Percentiles rank a stretch among this genome's conserved stretches.
These are phyloP conservation scores for Lentinula sp. DNA, from an alignment of 768 basidiomycete species.

Conservation along the genomic window DNA sequence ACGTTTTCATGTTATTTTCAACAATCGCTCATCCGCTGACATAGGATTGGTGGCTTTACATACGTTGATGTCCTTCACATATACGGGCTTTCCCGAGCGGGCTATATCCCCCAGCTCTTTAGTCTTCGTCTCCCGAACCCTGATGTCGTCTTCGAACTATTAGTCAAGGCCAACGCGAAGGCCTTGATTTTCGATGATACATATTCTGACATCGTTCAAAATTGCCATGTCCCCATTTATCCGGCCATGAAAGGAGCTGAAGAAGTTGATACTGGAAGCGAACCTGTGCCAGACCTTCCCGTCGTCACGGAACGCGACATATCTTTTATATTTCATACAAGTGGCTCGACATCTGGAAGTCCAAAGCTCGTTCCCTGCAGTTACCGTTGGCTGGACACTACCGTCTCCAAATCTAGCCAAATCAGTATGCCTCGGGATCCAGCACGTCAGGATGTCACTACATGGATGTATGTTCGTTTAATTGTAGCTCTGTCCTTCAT, in stretches of 20 bases:
- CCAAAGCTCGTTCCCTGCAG: slow-evolving; percentile 74
- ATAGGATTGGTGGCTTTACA: slow-evolving; percentile 56
- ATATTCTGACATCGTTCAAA: slow-evolving; percentile 27
- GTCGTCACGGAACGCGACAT: slow-evolving; percentile 20
- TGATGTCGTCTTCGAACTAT: slow-evolving; percentile 55
- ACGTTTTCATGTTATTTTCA: not conserved
- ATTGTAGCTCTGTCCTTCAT: not conserved
- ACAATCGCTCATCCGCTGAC: slow-evolving; percentile 10
- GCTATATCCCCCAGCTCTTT: slow-evolving; percentile 63
- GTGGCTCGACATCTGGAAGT: slow-evolving; percentile 78
- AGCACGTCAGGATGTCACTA: slow-evolving; percentile 59
- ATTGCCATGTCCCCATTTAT: slow-evolving; percentile 37
- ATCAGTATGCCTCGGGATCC: slow-evolving; percentile 41
- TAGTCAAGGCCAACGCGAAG: slow-evolving; percentile 44
- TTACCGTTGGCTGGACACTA: slow-evolving; percentile 59
- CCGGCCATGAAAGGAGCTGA: slow-evolving; percentile 24
- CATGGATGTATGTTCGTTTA: slow-evolving; percentile 49
- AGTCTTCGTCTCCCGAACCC: slow-evolving; percentile 54
- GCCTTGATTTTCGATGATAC: slow-evolving; percentile 52
- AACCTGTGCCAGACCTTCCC: slow-evolving; percentile 33
- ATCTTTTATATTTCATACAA: slow-evolving; percentile 71
- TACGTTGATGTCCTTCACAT: slow-evolving; percentile 59
- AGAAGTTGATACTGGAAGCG: slow-evolving; percentile 15
- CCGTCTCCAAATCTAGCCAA: slow-evolving; percentile 52
- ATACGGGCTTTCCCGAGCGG: slow-evolving; percentile 59